Conservation (phyloP, 164 flowering plant species). For the Vitis rupestris region DNA sequence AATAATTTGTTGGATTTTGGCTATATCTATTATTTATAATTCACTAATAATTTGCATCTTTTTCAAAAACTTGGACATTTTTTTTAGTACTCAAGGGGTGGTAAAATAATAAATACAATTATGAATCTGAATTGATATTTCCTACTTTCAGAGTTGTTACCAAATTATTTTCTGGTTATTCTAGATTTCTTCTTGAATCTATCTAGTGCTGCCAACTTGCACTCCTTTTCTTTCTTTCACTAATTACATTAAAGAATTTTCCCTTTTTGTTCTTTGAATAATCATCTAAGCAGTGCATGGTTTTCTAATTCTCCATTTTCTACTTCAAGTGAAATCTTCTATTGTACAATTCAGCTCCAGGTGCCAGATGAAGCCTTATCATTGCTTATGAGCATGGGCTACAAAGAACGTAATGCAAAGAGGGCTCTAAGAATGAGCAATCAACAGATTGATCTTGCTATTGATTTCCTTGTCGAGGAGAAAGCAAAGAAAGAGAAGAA, state of each 20-base stretch:
- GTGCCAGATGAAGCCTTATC: constrained; percentile 81
- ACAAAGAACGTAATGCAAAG: constrained; percentile 59
- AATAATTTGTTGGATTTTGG: too few species aligned
- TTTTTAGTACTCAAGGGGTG: not conserved
- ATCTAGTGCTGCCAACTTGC: not conserved
- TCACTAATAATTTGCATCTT: not conserved
- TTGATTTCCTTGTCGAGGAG: constrained; percentile 73
- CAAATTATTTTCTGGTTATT: not conserved
- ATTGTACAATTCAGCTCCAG: constrained; percentile 57
- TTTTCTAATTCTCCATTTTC: not conserved
- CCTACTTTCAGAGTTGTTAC: not conserved
- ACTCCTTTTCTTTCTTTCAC: not conserved
- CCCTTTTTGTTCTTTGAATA: too few species aligned
- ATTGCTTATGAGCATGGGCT: constrained; percentile 82
- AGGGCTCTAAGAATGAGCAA: constrained; percentile 78
- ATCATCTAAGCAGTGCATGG: too few species aligned
- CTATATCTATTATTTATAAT: not conserved
- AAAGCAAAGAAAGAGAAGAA: constrained; percentile 43
- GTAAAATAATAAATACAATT: not conserved
- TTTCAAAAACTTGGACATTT: not conserved
- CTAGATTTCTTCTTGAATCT: not conserved
- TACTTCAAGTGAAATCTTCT: not conserved
- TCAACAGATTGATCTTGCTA: constrained; percentile 64
- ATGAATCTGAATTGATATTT: not conserved
- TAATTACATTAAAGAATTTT: not conserved